A percentile compares a stretch with the other conserved stretches of the same genome.
These are phyloP conservation scores for Xylaria telfairii DNA, from an alignment of 495 filamentous ascomycete genomes.

Conservation along the genomic window DNA sequence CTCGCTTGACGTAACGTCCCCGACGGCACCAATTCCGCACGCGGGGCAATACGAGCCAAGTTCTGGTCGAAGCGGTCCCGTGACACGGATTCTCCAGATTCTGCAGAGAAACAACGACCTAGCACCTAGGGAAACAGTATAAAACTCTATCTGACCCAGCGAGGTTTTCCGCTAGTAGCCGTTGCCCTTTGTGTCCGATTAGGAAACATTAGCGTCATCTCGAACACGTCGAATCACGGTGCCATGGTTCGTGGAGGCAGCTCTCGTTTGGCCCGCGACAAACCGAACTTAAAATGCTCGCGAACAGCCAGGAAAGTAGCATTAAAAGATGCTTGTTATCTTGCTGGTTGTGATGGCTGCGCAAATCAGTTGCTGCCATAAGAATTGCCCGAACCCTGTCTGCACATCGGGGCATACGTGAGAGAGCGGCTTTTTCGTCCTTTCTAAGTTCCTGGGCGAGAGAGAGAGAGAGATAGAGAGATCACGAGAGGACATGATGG, in stretches of 20 bases:
- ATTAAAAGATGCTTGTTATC: background rate
- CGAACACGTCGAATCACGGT: background rate
- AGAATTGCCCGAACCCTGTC: background rate
- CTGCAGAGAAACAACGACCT: background rate
- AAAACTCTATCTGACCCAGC: background rate
- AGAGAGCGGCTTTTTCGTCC: too few relatives aligned
- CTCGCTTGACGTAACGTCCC: background rate
- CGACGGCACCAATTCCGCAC: slow-evolving; percentile 18
- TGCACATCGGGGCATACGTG: background rate
- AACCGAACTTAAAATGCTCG: slow-evolving; percentile 21
- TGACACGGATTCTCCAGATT: too few relatives aligned
- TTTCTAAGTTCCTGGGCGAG: too few relatives aligned
- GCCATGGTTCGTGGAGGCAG: background rate
- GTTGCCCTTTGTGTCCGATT: slow-evolving; percentile 7
- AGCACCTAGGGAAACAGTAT: background rate
- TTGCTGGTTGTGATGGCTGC: background rate
- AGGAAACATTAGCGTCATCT: slow-evolving; percentile 1
- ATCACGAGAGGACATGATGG: background rate
- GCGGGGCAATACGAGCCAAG: slow-evolving; percentile 1
- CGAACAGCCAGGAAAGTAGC: background rate
- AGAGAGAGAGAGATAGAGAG: too few relatives aligned
- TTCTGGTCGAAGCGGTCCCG: background rate
- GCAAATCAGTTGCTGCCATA: background rate
- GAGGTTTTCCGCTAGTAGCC: slow-evolving; percentile 25
- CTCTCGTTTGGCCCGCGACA: slow-evolving; percentile 23